Evolutionary conservation across 2,329 filamentous ascomycete genomes (phyloP).

Genomic region (Pseudonectria buxi): DNA sequence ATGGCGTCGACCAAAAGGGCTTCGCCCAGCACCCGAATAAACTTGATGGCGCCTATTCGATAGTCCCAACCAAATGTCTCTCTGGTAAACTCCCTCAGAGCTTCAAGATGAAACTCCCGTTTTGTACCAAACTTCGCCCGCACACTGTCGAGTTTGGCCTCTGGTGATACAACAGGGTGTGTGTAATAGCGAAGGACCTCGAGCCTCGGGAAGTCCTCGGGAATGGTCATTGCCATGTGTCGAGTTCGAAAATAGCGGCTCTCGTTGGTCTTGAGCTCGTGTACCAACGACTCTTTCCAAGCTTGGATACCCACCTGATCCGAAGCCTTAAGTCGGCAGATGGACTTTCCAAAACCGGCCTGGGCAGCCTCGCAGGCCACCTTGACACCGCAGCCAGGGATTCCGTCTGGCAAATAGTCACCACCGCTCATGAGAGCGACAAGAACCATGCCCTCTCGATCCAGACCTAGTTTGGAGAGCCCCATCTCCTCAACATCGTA

Average conservation of each 20-base stretch:
- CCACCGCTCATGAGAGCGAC: constrained; percentile 93
- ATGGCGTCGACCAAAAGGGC: constrained; percentile 62
- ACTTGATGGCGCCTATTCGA: constrained; percentile 72
- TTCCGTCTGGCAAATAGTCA: constrained; percentile 84
- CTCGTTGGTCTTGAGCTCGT: constrained; percentile 78
- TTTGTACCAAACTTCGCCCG: constrained; percentile 18
- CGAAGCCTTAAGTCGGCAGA: constrained; percentile 58
- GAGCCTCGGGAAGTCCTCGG: constrained; percentile 71
- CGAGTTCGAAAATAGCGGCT: constrained; percentile 71
- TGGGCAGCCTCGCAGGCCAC: constrained; percentile 83
- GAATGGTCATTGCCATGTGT: constrained; percentile 68
- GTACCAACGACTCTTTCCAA: constrained; percentile 67
- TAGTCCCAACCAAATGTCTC: constrained; percentile 85
- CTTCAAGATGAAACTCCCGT: constrained; percentile 28
- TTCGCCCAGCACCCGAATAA: constrained; percentile 73
- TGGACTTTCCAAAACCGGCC: constrained; percentile 73
- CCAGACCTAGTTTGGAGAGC: constrained; percentile 53
- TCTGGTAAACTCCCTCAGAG: constrained; percentile 65
- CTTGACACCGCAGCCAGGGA: constrained; percentile 81
- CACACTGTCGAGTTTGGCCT: constrained; percentile 32
- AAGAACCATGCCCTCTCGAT: constrained; percentile 84
- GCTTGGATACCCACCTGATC: constrained; percentile 52
- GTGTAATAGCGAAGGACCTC: constrained; percentile 83
- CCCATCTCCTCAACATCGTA: constrained; percentile 59
- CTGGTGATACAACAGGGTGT: constrained; percentile 73